Base-by-base conservation (phyloP, 1,139 yeast genomes). In the Blastobotrys niveus region DNA sequence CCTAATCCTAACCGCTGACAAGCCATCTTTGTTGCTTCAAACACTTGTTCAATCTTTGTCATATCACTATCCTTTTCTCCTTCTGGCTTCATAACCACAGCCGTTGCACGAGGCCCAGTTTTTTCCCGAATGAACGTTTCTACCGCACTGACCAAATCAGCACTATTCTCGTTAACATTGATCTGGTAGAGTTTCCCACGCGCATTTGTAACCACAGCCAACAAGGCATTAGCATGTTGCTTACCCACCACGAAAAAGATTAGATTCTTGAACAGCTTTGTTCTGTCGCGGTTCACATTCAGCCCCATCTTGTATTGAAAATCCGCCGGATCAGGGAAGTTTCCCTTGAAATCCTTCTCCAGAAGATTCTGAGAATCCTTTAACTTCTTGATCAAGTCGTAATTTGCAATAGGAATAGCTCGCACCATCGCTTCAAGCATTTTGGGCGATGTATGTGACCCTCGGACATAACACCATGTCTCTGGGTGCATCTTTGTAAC, bases 371-470 rank as follows among this genome's bases (percentile, higher is more conserved):
- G 49, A 2, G 53, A 42, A 2, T 33, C 40, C 2, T 31, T 40
- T 1, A 62, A 33, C 2, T 51, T 48, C 10, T 42, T 49, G 5
- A 52, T 45, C 38, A 46, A 61, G 3, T 53, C 57, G 18, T 43
- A 35, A 17, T 49, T 50, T 7, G 54, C 58, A n/a, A 62, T 41
- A 1, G 64, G 64, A 2, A 61, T 45, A 10, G 45, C 48, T 14
- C 44, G 37, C 7, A 56, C 57, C 44, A 62, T 45, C 3, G 66
- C 66, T 18, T 46, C 50, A 34, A 58, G 49, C 2, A 54, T 40
- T 34, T 56, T 57, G 10, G 62, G 46, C 24, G 41, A 41, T 34
- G 45, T 46, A 14, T 17, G 19, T 5, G 6, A 15, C 31, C 20
- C 18, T 24, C 43, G 49, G 34, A 57, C 43, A 27, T 50, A 53